Base-by-base conservation (phyloP, 768 basidiomycete species). In the Pulveroboletus sp. region DNA sequence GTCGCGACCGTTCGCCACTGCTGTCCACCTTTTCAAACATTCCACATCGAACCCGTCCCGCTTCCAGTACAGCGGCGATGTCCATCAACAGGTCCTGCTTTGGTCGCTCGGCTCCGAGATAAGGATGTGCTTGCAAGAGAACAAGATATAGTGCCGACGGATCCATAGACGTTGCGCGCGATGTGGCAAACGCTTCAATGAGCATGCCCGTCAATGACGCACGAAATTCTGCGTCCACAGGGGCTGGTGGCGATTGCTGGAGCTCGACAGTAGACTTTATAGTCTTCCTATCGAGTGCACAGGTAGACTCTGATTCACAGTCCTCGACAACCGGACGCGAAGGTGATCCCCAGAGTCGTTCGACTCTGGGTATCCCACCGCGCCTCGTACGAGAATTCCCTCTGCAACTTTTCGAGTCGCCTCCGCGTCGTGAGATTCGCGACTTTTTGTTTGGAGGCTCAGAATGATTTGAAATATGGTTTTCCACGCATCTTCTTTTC, bases 11-110 rank as follows among this genome's bases (percentile, higher is more conserved):
- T 76, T 82, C 64, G 2, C 77, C 77, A 57, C 77, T 81, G 51
- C 80, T 79, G 55, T 85, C 81, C 29, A 88, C 84, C 60, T 83
- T 84, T 23, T 81, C 85, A 60, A 89, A 89, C 49, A 89, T 78
- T 4, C 84, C 84, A 50, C 72, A 75, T 37, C 74, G 74, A 19
- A 65, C 57, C 7, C 66, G 69, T 19, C 71, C 74, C 40, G 67
- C 63, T 46, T 75, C 70, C 52, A 89, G 65, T 31, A 83, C 77
- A 1, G 66, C 58, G 37, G 72, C 69, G 44, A 89, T 75, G 23
- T 79, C 63, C 32, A 59, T 57, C 47, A 78, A 57, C 72, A 85
- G 84, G 51, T 76, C 77, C 20, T 51, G 56, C 60, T 62, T 69
- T 11, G 61, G 34, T 32, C 54, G 52, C 54, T 68, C 58, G 12